Evolutionary conservation across 345 rosid genomes (phyloP), one percentile per base, ranked within the genome.

Genomic region (Chamaenerion angustifolium): DNA sequence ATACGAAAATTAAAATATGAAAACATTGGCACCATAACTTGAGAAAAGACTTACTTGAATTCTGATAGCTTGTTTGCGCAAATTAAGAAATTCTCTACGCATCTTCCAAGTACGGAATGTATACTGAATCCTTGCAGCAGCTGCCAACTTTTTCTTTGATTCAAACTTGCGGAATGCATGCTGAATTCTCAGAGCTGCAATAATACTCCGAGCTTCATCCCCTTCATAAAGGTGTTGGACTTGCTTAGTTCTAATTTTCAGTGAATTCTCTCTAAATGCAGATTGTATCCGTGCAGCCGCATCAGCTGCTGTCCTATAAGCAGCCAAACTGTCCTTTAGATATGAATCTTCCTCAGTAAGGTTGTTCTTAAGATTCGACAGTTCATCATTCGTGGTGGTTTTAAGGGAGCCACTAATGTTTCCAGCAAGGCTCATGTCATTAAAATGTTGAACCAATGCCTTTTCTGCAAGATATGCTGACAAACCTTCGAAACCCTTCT

Each of bases 101-200:
- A 66, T 67, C 68, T 84, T 92, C 96, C 96, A 92, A 9, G 84
- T 58, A 35, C 90, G 96, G 66, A 84, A 92, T 71, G 94, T 73
- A 51, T 83, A 68, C 59, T 92, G 98, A 55, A 92, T 92, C 48
- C 65, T 77, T 17, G 55, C 85, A 62, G 90, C 98, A 11, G 98
- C 96, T 43, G 76, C 77, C 80, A 92, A 65, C 70, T 63, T 84
- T 71, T 78, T 92, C 48, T 65, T 72, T 1, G 68, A 58, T 9
- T 79, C 96, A 40, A 41, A 74, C 52, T 80, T 80, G 51, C 94
- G 98, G 57, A 71, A 92, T 15, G 98, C 98, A 63, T 84, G 80
- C 64, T 92, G 98, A 71, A 92, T 87, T 76, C 67, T 87, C 94
- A 92, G 60, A 0, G 96, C 98, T 8, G 98, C 96, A 37, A 92